Percentiles rank a stretch among this genome's conserved stretches.
Conservation (phyloP, 2,329 filamentous ascomycete species). For the Microsporum ferrugineum region DNA sequence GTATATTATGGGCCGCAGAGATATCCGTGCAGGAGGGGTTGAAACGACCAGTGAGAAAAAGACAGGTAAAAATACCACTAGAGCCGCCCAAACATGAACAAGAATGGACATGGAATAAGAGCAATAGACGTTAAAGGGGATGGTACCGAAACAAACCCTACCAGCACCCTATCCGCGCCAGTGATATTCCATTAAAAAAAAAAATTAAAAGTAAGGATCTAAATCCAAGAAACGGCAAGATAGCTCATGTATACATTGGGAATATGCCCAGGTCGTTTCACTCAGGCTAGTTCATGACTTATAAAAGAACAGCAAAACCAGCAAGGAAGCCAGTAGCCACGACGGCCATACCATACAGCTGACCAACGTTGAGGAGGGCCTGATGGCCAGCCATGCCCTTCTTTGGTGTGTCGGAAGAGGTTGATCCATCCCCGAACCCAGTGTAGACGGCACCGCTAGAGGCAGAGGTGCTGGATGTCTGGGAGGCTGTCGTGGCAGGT, state of each 20-base stretch:
- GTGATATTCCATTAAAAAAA: neutral
- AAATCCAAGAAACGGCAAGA: neutral
- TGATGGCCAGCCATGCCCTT: conserved; percentile 22
- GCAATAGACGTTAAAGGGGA: neutral
- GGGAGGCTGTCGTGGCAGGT: conserved; percentile 24
- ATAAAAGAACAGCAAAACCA: conserved; percentile 45
- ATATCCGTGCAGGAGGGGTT: neutral
- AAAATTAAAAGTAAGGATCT: neutral
- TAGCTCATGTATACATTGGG: conserved; percentile 2
- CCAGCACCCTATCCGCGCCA: neutral
- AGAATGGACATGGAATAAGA: neutral
- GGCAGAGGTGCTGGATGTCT: conserved; percentile 25
- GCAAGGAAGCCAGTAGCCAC: conserved; percentile 46
- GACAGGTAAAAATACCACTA: neutral
- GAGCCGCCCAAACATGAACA: neutral
- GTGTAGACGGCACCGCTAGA: conserved; percentile 32
- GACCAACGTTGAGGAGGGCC: conserved; percentile 41
- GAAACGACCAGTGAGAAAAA: neutral
- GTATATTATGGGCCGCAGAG: neutral
- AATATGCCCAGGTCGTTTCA: neutral
- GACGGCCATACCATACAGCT: conserved; percentile 45
- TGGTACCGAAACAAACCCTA: neutral
- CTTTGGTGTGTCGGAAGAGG: conserved; percentile 23
- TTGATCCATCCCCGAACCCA: conserved; percentile 33
- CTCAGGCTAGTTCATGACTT: neutral